Evolutionary conservation across 1,284 basidiomycete species (phyloP).

Genomic region (Malassezia cuniculi): DNA sequence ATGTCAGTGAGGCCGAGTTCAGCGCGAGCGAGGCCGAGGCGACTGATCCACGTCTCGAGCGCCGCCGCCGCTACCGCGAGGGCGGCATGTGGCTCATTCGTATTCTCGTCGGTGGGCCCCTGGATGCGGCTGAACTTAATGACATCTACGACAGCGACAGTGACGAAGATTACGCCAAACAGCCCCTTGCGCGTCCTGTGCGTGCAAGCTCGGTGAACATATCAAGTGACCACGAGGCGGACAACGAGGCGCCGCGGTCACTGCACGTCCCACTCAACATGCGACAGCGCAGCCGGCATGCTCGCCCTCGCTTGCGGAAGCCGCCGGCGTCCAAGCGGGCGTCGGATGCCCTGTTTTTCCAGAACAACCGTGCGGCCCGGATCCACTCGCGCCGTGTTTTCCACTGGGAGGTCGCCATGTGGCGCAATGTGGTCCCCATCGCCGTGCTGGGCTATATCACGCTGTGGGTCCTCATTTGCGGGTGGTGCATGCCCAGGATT

Average conservation of each 20-base stretch:
- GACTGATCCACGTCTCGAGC: constrained; percentile 2
- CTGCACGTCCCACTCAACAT: constrained; percentile 16
- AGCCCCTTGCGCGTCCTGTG: too few species aligned
- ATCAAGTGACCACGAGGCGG: constrained; percentile 17
- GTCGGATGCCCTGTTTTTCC: too few species aligned
- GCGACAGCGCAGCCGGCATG: neutral
- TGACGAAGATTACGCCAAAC: too few species aligned
- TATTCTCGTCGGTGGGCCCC: constrained; percentile 28
- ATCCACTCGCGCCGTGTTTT: constrained; percentile 26
- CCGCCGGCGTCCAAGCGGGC: too few species aligned
- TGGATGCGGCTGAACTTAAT: constrained; percentile 1
- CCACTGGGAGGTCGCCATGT: constrained; percentile 43
- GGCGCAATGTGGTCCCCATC: constrained; percentile 38
- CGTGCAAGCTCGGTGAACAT: constrained; percentile 3
- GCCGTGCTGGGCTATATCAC: constrained; percentile 32
- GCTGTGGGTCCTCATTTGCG: constrained; percentile 31
- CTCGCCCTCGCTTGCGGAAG: too few species aligned
- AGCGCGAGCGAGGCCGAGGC: constrained; percentile 18
- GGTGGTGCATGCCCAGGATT: neutral
- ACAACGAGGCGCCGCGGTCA: constrained; percentile 18
- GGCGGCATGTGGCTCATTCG: constrained; percentile 29
- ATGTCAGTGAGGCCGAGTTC: constrained; percentile 19
- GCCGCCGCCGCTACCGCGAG: constrained; percentile 16
- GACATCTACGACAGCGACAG: too few species aligned
- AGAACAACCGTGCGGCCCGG: constrained; percentile 10